Evolutionary conservation across 2,329 filamentous ascomycete species (phyloP), one percentile per base, ranked within the genome.

Genomic region (Neonectria ditissima): DNA sequence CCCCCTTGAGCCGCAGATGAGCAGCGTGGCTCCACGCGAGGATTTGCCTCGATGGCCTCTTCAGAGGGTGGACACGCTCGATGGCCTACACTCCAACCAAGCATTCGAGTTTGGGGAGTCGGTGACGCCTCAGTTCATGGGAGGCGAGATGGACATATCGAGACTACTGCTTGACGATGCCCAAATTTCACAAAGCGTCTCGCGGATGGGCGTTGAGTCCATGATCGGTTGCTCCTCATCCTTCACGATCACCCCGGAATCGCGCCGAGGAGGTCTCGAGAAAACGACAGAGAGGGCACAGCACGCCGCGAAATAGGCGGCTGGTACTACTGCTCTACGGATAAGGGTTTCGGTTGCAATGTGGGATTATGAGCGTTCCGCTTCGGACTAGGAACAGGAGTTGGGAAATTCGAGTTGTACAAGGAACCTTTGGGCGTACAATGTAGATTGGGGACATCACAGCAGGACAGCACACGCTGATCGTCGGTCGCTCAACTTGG

Each of bases 141-240:
- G 80, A 4, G 83, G 85, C 16, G 87, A 89, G 72, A 89, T 89
- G 87, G 87, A 87, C 55, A 88, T 89, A 48, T 87, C 86, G 16
- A 82, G 87, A 13, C 79, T 90, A 2, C 74, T 89, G 2, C 79
- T 89, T n/a, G 86, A 89, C 56, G 86, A 88, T 65, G 76, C 78
- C 4, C 79, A 79, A 61, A 59, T 75, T 3, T 59, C 64, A 9
- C 76, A 72, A 47, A 51, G 65, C 20, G 69, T 63, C 39, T 55
- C 70, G 26, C 71, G 76, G 18, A 71, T 75, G 24, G 72, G 67
- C 13, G 39, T 68, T 8, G 77, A 80, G 6, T 66, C 64, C 22
- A 62, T 64, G 24, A 71, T 69, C 14, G 59, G 75, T 10, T 41
- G 37, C n/a, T 71, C 73, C 11, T 73, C 75, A 9, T 68, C 74